Base-by-base conservation (phyloP, 2,329 filamentous ascomycete species). In the Paecilomyces sp. region DNA sequence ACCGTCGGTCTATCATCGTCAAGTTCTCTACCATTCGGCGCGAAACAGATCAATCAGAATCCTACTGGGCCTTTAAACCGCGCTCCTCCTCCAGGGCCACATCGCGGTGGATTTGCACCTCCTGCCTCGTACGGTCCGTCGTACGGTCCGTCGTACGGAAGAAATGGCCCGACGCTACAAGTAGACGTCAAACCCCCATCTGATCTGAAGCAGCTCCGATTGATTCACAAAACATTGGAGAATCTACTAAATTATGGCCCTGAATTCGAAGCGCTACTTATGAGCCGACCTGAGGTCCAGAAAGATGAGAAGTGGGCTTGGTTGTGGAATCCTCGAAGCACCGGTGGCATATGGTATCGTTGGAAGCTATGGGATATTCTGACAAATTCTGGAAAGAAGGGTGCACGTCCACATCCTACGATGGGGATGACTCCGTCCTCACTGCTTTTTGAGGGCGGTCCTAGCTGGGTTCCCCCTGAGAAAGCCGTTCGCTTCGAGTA, bases 241-340 rank as follows among this genome's bases (percentile, higher is more conserved):
- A 83, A 84, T 2, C 80, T 97, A 0, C 78, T 97, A 8, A 85
- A 86, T 24, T 86, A 94, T 65, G 92, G 92, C 0, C 86, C 90
- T 0, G 91, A 94, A 68, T 95, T 96, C 62, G 94, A 99, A 74
- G 92, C 92, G 4, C 80, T 96, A 1, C 82, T 99, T 6, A 97
- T 97, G 94, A 88, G 88, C 56, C 83, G 90, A 18, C 85, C 89
- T 0, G 86, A 92, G 58, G 89, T 97, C 1, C 91, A 96, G 71
- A 83, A 82, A 50, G 90, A 96, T 61, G 90, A 96, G 72, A 92
- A 88, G 65, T 97, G 93, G 87, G 89, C 92, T 0, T 99, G 92
- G 90, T 80, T 99, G 4, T 99, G 91, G 88, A 89, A 97, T 72
- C 84, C 92, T 22, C 84, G 87, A 64, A 92, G 87, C 68, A 80